Conservation (phyloP, 2,329 filamentous ascomycete species). For the Taxawa tesnikishii region DNA sequence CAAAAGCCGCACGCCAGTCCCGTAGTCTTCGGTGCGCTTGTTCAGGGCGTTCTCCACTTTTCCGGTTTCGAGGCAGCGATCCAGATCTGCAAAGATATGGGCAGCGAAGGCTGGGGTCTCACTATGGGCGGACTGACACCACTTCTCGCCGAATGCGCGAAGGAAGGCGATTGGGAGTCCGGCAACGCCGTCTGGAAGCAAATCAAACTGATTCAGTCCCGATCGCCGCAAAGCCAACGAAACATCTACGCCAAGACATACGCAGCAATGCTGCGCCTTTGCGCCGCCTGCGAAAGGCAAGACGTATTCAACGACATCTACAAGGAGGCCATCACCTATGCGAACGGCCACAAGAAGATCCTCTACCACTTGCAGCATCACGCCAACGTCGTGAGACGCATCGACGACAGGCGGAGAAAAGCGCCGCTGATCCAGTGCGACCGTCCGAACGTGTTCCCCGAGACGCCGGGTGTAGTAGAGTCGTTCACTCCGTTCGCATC, state of each 20-base stretch:
- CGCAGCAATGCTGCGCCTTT: slow-evolving; percentile 14
- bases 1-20: slow-evolving; percentile 32
- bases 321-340: too few relatives aligned
- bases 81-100: slow-evolving; percentile 28
- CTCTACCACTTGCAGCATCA: too few relatives aligned
- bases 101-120: slow-evolving; percentile 32
- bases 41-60: slow-evolving; percentile 30
- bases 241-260: slow-evolving; percentile 10
- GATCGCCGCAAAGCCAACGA: too few relatives aligned
- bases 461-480: too few relatives aligned
- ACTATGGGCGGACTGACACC: slow-evolving; percentile 24
- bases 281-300: slow-evolving; percentile 10
- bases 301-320: too few relatives aligned
- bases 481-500: too few relatives aligned
- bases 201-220: slow-evolving; percentile 20
- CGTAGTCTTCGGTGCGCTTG: slow-evolving; percentile 28
- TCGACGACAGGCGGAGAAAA: too few relatives aligned
- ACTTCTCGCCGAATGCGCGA: slow-evolving; percentile 28
- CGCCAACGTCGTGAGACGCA: too few relatives aligned
- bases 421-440: too few relatives aligned
- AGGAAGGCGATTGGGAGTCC: slow-evolving; percentile 22
- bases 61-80: slow-evolving; percentile 31
- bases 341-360: too few relatives aligned
- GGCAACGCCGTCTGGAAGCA: slow-evolving; percentile 30
- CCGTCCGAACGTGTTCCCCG: too few relatives aligned